Evolutionary conservation across 148 eudicot species (phyloP).

Genomic region (Hydrangea macrophylla): DNA sequence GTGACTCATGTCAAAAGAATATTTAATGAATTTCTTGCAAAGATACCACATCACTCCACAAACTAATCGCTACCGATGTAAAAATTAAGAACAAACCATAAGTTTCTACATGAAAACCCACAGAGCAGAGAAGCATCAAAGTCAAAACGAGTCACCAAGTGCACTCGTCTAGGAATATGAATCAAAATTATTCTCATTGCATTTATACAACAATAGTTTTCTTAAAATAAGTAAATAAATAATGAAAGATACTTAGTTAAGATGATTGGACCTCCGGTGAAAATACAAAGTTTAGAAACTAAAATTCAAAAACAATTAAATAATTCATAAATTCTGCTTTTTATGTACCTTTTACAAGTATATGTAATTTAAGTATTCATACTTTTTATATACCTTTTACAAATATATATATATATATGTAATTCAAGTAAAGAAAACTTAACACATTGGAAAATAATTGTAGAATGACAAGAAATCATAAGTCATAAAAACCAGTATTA

Average conservation of each 20-base stretch:
- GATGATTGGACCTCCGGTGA: neutral
- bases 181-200: too few species aligned
- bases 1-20: neutral
- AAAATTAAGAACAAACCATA: neutral
- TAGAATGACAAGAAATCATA: too few species aligned
- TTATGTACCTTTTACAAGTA: too few species aligned
- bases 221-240: neutral
- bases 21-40: neutral
- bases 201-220: neutral
- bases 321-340: neutral
- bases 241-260: neutral
- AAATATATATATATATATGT: too few species aligned
- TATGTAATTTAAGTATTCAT: too few species aligned
- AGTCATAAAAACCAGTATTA: too few species aligned
- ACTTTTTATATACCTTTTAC: too few species aligned
- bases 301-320: neutral
- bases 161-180: neutral
- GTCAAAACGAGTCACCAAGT: neutral
- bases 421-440: too few species aligned
- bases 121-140: neutral
- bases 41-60: neutral
- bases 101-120: neutral
- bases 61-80: neutral
- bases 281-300: neutral
- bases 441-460: too few species aligned